A percentile compares a stretch with the other conserved stretches of the same genome.
Conservation (phyloP, 2,329 filamentous ascomycete genomes). For the Microdochium paspali region DNA sequence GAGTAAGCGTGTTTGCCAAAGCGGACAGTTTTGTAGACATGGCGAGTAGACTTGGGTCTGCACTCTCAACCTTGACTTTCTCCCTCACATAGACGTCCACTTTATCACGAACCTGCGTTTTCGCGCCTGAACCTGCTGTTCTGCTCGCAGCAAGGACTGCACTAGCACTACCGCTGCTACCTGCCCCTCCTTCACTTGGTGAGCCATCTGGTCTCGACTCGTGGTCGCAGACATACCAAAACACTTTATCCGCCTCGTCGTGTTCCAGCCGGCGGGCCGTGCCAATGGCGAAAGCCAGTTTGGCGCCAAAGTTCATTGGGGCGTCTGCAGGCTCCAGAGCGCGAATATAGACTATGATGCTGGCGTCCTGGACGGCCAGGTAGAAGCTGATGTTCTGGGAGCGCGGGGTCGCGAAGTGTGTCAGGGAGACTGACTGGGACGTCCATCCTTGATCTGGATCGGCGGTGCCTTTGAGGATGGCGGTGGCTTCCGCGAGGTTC, state of each 20-base stretch:
- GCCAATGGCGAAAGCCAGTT: slow-evolving; percentile 61
- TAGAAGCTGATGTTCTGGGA: slow-evolving; percentile 65
- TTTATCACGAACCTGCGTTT: slow-evolving; percentile 4
- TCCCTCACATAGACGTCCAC: slow-evolving; percentile 75
- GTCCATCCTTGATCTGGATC: slow-evolving; percentile 13
- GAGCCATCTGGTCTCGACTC: slow-evolving; percentile 7
- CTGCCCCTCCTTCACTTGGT: neutral
- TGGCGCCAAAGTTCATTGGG: slow-evolving; percentile 52
- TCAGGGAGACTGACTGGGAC: slow-evolving; percentile 18
- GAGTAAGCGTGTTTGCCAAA: slow-evolving; percentile 61
- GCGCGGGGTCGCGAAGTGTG: slow-evolving; percentile 24
- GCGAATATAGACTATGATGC: slow-evolving; percentile 60
- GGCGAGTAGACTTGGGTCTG: slow-evolving; percentile 78
- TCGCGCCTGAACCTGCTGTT: neutral
- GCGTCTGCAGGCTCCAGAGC: slow-evolving; percentile 59
- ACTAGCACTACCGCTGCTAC: slow-evolving; percentile 1
- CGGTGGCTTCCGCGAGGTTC: slow-evolving; percentile 39
- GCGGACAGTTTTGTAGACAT: slow-evolving; percentile 76
- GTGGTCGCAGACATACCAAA: slow-evolving; percentile 42
- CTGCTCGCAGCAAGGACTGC: slow-evolving; percentile 1
- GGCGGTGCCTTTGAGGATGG: slow-evolving; percentile 45
- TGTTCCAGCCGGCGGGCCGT: slow-evolving; percentile 57
- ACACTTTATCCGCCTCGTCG: slow-evolving; percentile 72
- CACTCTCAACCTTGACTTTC: slow-evolving; percentile 81
- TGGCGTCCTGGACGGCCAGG: slow-evolving; percentile 60